Conservation (phyloP, 2,329 filamentous ascomycete species). For the Alternaria solani region DNA sequence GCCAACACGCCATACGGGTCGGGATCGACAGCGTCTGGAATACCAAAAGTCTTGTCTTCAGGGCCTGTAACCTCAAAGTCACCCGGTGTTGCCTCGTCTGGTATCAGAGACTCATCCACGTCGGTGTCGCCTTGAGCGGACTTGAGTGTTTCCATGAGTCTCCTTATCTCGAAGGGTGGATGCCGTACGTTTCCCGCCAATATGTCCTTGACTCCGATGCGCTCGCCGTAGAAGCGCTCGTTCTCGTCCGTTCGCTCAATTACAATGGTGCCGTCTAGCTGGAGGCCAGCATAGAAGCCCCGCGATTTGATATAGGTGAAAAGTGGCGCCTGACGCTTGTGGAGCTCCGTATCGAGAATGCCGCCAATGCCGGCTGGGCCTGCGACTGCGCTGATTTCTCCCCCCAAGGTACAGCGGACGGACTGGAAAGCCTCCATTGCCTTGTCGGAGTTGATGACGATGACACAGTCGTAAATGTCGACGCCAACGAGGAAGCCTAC, state of each 20-base stretch:
- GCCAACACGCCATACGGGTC: conserved; percentile 92
- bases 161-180: conserved; percentile 63
- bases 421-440: conserved; percentile 86
- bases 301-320: conserved; percentile 90
- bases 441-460: conserved; percentile 87
- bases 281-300: conserved; percentile 86
- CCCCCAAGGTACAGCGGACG: conserved; percentile 79
- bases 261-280: conserved; percentile 85
- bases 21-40: conserved; percentile 81
- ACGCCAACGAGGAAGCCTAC: conserved; percentile 90
- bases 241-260: conserved; percentile 90
- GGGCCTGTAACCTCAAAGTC: conserved; percentile 68
- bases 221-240: conserved; percentile 80
- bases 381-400: conserved; percentile 77
- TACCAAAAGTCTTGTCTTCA: conserved; percentile 70
- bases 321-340: conserved; percentile 73
- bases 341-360: conserved; percentile 72
- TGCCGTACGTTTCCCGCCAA: conserved; percentile 66
- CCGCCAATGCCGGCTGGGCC: conserved; percentile 82
- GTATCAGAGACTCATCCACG: conserved; percentile 73
- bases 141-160: conserved; percentile 83
- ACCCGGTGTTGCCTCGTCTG: conserved; percentile 75
- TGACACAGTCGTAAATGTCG: conserved; percentile 94
- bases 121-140: conserved; percentile 84
- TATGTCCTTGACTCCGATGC: conserved; percentile 69